Evolutionary conservation across 1,139 yeast genomes (phyloP), one percentile per base, ranked within the genome.

Genomic region (Saccharomyces hybrid): DNA sequence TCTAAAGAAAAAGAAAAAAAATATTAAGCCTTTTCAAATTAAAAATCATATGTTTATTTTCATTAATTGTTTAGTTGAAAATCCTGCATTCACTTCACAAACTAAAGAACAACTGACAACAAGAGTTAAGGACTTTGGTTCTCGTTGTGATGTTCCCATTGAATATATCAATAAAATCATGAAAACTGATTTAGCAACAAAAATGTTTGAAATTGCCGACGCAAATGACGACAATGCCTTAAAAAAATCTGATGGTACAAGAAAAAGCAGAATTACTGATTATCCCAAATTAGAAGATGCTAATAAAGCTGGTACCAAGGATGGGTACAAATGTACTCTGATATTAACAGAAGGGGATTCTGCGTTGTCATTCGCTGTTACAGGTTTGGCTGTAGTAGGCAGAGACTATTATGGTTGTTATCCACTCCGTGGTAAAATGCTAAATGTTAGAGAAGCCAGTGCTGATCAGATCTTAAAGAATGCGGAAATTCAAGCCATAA

Each of bases 291-390:
- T 95, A 55, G 96, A 88, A 59, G 99, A 95, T 74, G 99, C 99
- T 1, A 91, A 91, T 68, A 88, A 81, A 66, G 99, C 99, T 0
- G 99, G 99, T 57, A 91, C 99, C 0, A 82, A 79, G 60, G 96
- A 91, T 42, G 96, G 98, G 26, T 79, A 84, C 64, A 87, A 89
- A 67, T 91, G 98, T 75, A 93, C 98, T 1, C 77, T 95, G 63
- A 89, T 95, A 64, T 73, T 95, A 57, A 93, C 99, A 1, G 99
- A 95, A 75, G 99, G 99, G 66, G 97, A 91, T 66, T 95, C 99
- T 56, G 99, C 99, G 61, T 78, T 84, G 74, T 82, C 96, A 3
- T 76, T 89, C 58, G 99, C 99, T 1, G 95, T 89, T 14, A 88
- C 96, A 7, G 99, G 99, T 46, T 76, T 95, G 52, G 85, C 96